Base-by-base conservation (phyloP, 2,329 filamentous ascomycete genomes). In the Ophiostoma australiae region DNA sequence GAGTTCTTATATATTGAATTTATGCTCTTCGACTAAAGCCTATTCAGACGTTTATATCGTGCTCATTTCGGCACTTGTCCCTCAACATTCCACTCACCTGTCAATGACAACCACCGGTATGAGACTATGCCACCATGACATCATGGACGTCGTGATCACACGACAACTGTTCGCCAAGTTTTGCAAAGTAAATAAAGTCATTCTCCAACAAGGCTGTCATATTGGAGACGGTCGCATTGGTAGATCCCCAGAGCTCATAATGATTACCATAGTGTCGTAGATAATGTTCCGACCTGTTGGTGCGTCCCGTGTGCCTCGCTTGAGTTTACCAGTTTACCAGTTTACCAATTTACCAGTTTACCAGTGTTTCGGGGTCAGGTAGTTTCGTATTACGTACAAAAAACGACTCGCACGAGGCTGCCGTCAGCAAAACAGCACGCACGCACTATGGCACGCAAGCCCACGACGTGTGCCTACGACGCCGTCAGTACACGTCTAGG, bases 401-500 rank as follows among this genome's bases (percentile, higher is more conserved):
- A 58, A 58, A 58, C 52, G 23, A 58, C 52, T 27, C 10, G 52
- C 52, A 58, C 52, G 23, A 58, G 52, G 52, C 52, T 58, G 52
- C 52, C 52, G 23, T 58, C 15, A 58, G 52, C 52, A 8, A 58
- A 27, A 58, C 52, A 27, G 52, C 23, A 58, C 15, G 52, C 23
- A 58, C 15, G 48, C 11, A 27, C n/a, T 58, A 58, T 27, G 23
- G 52, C 52, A 48, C 44, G 44, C 44, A n/a, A 48, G 44, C 44
- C 41, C 5, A 48, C 44, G 20, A 48, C 44, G 17, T n/a, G 8
- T 48, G 27, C 27, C 27, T 31, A 31, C 27, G 27, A 31, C 27
- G 27, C 27, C 27, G 27, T 31, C 27, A 31, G 27, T 31, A 31
- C 27, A 31, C 27, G 27, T 31, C 27, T 31, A 31, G 27, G 27